These are phyloP conservation scores for Beauveria sp. DNA, from an alignment of 2,329 filamentous ascomycete genomes.

Conservation along the genomic window DNA sequence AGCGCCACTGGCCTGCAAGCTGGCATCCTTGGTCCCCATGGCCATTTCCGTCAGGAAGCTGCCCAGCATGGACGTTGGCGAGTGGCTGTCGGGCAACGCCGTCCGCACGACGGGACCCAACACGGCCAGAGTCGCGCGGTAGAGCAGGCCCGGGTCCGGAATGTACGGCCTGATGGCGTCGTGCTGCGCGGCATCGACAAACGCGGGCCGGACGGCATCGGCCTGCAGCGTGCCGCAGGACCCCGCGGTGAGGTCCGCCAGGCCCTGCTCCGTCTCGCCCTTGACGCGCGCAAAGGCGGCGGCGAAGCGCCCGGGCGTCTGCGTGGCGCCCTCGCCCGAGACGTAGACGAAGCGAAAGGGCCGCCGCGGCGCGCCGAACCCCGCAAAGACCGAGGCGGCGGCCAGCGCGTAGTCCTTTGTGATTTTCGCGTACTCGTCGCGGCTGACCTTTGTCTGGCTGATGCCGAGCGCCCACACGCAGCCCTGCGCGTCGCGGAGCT, in stretches of 20 bases:
- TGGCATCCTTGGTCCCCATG: slow-evolving; percentile 29
- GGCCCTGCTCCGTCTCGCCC: slow-evolving; percentile 53
- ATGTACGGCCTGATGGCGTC: slow-evolving; percentile 34
- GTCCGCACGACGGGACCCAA: slow-evolving; percentile 21
- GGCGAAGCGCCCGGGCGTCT: slow-evolving; percentile 46
- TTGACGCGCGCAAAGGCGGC: slow-evolving; percentile 56
- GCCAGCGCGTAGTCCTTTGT: slow-evolving; percentile 59
- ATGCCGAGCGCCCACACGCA: slow-evolving; percentile 70
- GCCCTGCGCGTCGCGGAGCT: slow-evolving; percentile 56
- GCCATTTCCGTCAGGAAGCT: slow-evolving; percentile 37
- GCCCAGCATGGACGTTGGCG: slow-evolving; percentile 38
- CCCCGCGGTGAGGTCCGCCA: slow-evolving; percentile 43
- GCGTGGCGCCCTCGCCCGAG: slow-evolving; percentile 56
- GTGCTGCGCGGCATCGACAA: slow-evolving; percentile 45
- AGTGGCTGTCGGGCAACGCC: slow-evolving; percentile 19
- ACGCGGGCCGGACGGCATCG: slow-evolving; percentile 50
- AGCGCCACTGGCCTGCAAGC: slow-evolving; percentile 20
- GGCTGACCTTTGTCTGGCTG: slow-evolving; percentile 49
- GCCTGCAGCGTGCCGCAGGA: slow-evolving; percentile 39
- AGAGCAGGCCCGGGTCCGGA: slow-evolving; percentile 21
- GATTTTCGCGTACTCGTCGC: slow-evolving; percentile 61
- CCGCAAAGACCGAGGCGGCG: slow-evolving; percentile 53
- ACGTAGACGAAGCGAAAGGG: slow-evolving; percentile 66
- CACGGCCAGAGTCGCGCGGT: slow-evolving; percentile 8
- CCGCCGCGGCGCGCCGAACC: slow-evolving; percentile 31